These are phyloP conservation scores for Populus ilicifolia DNA, from an alignment of 345 rosid genomes.

Conservation along the genomic window DNA sequence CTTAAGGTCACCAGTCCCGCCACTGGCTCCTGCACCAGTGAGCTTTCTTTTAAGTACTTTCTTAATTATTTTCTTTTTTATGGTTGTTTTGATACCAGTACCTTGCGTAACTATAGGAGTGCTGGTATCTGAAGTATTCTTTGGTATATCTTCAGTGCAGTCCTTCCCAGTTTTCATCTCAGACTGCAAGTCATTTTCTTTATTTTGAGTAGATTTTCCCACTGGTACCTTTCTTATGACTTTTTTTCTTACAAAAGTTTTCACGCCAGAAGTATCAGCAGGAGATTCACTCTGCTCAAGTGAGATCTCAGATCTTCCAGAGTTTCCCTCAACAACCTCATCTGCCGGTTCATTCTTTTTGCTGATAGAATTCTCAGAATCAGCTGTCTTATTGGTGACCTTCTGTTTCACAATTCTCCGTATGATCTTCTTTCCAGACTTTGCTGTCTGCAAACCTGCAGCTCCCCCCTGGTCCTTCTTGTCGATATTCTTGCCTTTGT, in stretches of 20 bases:
- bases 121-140: slow-evolving; percentile 41
- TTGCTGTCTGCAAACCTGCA: slow-evolving; percentile 38
- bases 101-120: slow-evolving; percentile 35
- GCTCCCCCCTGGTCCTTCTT: slow-evolving; percentile 42
- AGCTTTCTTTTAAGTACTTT: slow-evolving; percentile 79
- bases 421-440: slow-evolving; percentile 66
- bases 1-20: slow-evolving; percentile 32
- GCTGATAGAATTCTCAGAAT: slow-evolving; percentile 30
- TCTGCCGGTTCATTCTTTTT: slow-evolving; percentile 41
- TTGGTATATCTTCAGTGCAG: slow-evolving; percentile 39
- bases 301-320: slow-evolving; percentile 37
- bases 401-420: slow-evolving; percentile 73
- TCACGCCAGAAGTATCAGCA: slow-evolving; percentile 34
- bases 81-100: slow-evolving; percentile 45
- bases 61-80: slow-evolving; percentile 72
- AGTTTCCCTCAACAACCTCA: slow-evolving; percentile 40
- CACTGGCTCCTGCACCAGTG: slow-evolving; percentile 32
- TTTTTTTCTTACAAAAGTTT: slow-evolving; percentile 52
- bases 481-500: slow-evolving; percentile 32
- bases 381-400: slow-evolving; percentile 43
- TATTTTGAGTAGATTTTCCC: slow-evolving; percentile 30
- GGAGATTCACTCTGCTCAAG: slow-evolving; percentile 41
- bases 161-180: slow-evolving; percentile 43
- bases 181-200: slow-evolving; percentile 33
- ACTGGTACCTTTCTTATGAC: slow-evolving; percentile 43